A percentile compares a stretch with the other conserved stretches of the same genome.
Conservation (phyloP, 768 basidiomycete genomes). For the Pulveroboletus sp. region DNA sequence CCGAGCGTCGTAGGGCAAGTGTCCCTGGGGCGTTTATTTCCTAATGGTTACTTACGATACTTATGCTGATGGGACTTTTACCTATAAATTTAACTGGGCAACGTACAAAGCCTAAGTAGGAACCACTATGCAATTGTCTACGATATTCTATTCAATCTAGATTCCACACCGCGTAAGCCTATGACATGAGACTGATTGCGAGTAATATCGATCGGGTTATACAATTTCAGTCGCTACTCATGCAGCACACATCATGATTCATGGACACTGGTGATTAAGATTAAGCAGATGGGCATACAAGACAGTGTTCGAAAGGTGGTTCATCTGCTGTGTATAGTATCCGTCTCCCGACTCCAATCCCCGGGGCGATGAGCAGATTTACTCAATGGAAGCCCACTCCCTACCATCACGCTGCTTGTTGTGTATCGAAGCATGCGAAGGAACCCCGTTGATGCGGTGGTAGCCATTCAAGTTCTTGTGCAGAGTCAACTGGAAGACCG, state of each 20-base stretch:
- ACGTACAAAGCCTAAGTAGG: background rate
- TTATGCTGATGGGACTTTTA: background rate
- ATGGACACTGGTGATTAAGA: slow-evolving; percentile 23
- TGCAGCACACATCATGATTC: background rate
- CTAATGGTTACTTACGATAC: slow-evolving; percentile 2
- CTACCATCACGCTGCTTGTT: slow-evolving; percentile 40
- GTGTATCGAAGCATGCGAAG: slow-evolving; percentile 79
- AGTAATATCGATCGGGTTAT: too few species aligned
- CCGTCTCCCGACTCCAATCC: background rate
- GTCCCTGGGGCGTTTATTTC: slow-evolving; percentile 59
- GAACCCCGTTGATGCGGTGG: slow-evolving; percentile 84
- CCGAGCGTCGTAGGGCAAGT: slow-evolving; percentile 54
- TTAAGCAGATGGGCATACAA: slow-evolving; percentile 27
- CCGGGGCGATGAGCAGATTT: background rate
- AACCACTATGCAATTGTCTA: too few species aligned
- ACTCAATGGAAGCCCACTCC: slow-evolving; percentile 27
- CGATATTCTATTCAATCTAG: too few species aligned
- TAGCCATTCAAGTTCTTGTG: slow-evolving; percentile 98
- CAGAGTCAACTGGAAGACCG: slow-evolving; percentile 95
- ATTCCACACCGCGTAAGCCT: too few species aligned
- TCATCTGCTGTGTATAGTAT: slow-evolving; percentile 9
- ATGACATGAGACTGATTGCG: too few species aligned
- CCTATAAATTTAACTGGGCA: background rate
- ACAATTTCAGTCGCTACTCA: background rate
- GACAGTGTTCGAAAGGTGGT: slow-evolving; percentile 4